Conservation (phyloP, 2,329 filamentous ascomycete genomes). For the Alternaria triticimaculans region DNA sequence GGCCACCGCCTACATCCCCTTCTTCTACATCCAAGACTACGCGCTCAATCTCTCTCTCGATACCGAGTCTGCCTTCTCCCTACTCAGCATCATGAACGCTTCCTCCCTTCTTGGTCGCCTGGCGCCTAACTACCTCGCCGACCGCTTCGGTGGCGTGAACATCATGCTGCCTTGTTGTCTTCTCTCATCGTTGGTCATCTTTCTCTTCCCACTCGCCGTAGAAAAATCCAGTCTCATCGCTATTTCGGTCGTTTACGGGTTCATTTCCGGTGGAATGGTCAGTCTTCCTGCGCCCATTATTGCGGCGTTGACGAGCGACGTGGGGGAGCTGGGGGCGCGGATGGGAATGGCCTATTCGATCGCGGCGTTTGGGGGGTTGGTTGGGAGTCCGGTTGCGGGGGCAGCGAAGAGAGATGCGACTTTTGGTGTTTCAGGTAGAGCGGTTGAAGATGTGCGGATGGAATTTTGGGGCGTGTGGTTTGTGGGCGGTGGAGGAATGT, state of each 20-base stretch:
- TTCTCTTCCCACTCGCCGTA: not conserved
- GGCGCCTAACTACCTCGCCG: not conserved
- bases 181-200: constrained; percentile 35
- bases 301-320: constrained; percentile 45
- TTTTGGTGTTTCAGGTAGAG: not conserved
- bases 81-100: not conserved
- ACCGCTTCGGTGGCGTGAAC: constrained; percentile 39
- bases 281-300: constrained; percentile 51
- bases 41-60: not conserved
- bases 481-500: not conserved
- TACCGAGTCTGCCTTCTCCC: not conserved
- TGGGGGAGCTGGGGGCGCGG: constrained; percentile 52
- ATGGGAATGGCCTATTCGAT: constrained; percentile 61
- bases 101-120: not conserved
- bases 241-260: constrained; percentile 30
- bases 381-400: constrained; percentile 61
- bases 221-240: not conserved
- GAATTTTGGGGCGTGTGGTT: not conserved
- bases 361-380: constrained; percentile 56
- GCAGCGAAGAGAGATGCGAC: constrained; percentile 25
- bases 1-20: not conserved
- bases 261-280: constrained; percentile 52
- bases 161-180: constrained; percentile 43
- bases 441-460: not conserved
- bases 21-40: not conserved